Evolutionary conservation across 139 green algal genomes (phyloP), one percentile per base, ranked within the genome.

Genomic region (Micromonas pusilla): DNA sequence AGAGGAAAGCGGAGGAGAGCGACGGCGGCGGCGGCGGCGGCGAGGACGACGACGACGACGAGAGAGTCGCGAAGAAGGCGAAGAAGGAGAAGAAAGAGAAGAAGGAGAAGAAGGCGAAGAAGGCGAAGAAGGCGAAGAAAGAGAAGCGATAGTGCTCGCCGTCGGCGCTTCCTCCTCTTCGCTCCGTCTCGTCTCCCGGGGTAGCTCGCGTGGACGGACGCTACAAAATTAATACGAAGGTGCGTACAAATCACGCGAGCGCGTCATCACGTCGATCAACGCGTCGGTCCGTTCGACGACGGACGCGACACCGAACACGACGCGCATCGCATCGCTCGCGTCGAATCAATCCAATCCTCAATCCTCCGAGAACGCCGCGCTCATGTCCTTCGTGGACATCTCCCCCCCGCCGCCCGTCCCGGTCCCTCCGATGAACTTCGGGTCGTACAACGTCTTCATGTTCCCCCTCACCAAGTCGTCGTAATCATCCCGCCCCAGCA

Each of bases 401-500:
- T 67, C 38, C 0, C 19, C 52, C 31, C 62, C 62, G 25, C 64
- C 31, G n/a, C 26, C 31, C 28, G 39, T 45, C 31, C 13, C 28
- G 39, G 52, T 28, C n/a, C 39, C 72, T 28, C 21, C 52, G 26
- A 66, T 78, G 28, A 36, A 31, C 5, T 52, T 21, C 26, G 30
- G 31, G 52, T 78, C 52, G 30, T 68, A 67, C 26, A 78, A 19
- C 1, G 52, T 68, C 0, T 32, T 33, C 53, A 67, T 66, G 52
- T 68, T 66, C 39, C 52, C 53, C 20, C 32, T 25, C 6, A 52
- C 32, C 23, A 74, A 21, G 54, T 54, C 9, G 32, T 33, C 52
- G 23, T 60, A 34, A 28, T 84, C 85, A 3, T 83, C 71, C 4
- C 87, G 73, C n/a, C 90, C 89, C 82, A 97, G 82, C 75, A 98